phyloP scores from a whole-genome alignment of 2,329 filamentous ascomycete genomes.

The Pyrenophora tritici-repentis region DNA sequence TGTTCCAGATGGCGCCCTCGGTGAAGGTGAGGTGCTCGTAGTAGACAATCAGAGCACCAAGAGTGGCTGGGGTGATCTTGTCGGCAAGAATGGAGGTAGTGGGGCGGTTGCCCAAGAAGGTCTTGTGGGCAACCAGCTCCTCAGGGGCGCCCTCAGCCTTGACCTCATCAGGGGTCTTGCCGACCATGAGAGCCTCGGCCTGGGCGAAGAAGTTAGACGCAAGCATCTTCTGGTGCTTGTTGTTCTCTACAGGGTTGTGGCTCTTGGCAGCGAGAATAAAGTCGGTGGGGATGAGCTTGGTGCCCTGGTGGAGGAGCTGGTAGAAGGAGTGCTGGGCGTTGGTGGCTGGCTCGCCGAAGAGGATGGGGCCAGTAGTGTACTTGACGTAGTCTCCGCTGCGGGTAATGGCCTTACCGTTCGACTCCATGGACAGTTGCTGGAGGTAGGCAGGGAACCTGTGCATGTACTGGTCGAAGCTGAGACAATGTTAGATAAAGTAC shows the following conservation, averaged over 20 bases:
- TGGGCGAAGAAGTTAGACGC: constrained; percentile 92
- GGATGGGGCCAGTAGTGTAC: constrained; percentile 94
- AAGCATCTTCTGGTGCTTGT: constrained; percentile 96
- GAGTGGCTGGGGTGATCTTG: constrained; percentile 89
- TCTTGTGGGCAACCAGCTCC: constrained; percentile 93
- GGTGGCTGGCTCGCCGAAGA: constrained; percentile 98
- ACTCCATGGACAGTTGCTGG: constrained; percentile 99
- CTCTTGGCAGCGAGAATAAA: constrained; percentile 96
- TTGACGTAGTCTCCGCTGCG: constrained; percentile 86
- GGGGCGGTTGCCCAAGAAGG: constrained; percentile 95
- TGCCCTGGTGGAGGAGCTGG: constrained; percentile 98
- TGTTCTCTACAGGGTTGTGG: constrained; percentile 91
- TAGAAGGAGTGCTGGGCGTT: constrained; percentile 99
- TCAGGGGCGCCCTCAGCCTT: constrained; percentile 74
- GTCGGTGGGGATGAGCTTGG: constrained; percentile 96
- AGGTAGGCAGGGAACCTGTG: constrained; percentile 99
- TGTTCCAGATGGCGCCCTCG: constrained; percentile 97
- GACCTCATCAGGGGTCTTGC: constrained; percentile 81
- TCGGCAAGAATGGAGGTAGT: constrained; percentile 94
- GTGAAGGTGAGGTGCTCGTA: constrained; percentile 99
- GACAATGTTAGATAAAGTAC: constrained; percentile 9
- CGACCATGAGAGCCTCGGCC: constrained; percentile 87
- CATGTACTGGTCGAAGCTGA: constrained; percentile 95
- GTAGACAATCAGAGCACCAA: constrained; percentile 95
- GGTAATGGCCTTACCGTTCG: constrained; percentile 96